Conservation (phyloP, 495 filamentous ascomycete genomes). For the Xylaria castorea region DNA sequence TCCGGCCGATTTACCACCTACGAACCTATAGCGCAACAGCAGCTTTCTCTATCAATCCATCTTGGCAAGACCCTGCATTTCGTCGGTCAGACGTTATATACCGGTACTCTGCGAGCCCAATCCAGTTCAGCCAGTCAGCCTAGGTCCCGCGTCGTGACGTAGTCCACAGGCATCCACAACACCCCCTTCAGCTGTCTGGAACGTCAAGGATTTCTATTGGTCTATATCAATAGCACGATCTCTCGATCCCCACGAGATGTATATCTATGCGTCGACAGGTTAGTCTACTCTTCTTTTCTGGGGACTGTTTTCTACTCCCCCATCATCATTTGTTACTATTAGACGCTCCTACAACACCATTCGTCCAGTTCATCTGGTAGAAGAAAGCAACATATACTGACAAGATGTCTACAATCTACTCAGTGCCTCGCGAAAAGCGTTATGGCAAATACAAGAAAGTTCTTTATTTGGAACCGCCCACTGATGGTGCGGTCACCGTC, state of each 20-base stretch:
- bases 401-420: slow-evolving; percentile 40
- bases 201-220: slow-evolving; percentile 14
- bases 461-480: slow-evolving; percentile 54
- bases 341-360: neutral
- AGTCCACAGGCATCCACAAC: slow-evolving; percentile 16
- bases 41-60: slow-evolving; percentile 9
- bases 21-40: neutral
- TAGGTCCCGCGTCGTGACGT: slow-evolving; percentile 23
- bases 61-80: slow-evolving; percentile 26
- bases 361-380: neutral
- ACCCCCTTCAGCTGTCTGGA: slow-evolving; percentile 7
- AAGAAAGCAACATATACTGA: slow-evolving; percentile 25
- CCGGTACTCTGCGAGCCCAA: slow-evolving; percentile 12
- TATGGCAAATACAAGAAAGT: slow-evolving; percentile 50
- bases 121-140: slow-evolving; percentile 11
- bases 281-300: slow-evolving; percentile 27
- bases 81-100: slow-evolving; percentile 15
- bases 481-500: slow-evolving; percentile 45
- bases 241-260: slow-evolving; percentile 31
- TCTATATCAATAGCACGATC: slow-evolving; percentile 22
- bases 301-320: neutral
- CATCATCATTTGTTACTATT: slow-evolving; percentile 11
- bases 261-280: slow-evolving; percentile 42
- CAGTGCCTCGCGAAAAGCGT: slow-evolving; percentile 39
- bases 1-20: neutral